These are phyloP conservation scores for Diaporthe longicolla DNA, from an alignment of 2,329 filamentous ascomycete species.

Conservation along the genomic window DNA sequence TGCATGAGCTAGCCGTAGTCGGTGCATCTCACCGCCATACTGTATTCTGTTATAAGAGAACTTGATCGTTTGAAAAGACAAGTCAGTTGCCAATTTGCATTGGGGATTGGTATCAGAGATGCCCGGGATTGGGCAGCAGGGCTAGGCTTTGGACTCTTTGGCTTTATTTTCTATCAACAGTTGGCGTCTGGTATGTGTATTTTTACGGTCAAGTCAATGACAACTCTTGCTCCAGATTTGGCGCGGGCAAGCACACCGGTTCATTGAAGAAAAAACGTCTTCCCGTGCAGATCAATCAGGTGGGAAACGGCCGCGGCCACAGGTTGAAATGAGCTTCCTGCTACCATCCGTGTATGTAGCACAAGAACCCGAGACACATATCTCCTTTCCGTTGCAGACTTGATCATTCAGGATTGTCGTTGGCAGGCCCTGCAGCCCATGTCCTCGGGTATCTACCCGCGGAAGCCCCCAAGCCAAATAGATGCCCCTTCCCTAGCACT, in stretches of 20 bases:
- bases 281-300: neutral
- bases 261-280: no score
- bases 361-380: slow-evolving; percentile 4
- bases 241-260: neutral
- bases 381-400: slow-evolving; percentile 6
- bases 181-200: slow-evolving; percentile 5
- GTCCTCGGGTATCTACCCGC: neutral
- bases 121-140: neutral
- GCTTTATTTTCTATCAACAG: neutral
- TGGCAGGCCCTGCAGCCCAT: neutral
- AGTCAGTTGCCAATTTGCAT: neutral
- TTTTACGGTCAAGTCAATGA: slow-evolving; percentile 4
- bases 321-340: neutral
- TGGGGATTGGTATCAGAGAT: neutral
- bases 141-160: slow-evolving; percentile 3
- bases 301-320: neutral
- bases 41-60: neutral
- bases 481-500: slow-evolving; percentile 20
- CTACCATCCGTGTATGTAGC: slow-evolving; percentile 3
- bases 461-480: neutral
- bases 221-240: neutral
- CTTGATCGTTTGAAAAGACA: neutral
- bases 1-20: slow-evolving; percentile 34
- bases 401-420: neutral
- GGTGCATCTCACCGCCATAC: neutral